Conservation (phyloP, 352 stramenopile species). For the Phytophthora pistaciae region DNA sequence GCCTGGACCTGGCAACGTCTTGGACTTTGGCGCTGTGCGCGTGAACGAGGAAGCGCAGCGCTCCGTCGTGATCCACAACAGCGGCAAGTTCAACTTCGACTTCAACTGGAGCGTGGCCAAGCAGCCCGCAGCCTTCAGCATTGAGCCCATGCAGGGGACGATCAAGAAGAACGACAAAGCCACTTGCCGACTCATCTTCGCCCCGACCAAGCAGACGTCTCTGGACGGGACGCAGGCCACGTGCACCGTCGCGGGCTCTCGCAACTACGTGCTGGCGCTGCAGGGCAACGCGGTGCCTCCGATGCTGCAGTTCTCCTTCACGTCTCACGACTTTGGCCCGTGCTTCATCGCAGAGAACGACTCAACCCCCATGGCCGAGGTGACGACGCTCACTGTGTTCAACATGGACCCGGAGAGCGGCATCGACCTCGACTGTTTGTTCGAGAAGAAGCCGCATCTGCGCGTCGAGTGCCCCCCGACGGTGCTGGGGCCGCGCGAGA, state of each 20-base stretch:
- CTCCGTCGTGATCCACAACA: constrained; percentile 89
- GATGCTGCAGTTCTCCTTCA: constrained; percentile 92
- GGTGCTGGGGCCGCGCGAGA: constrained; percentile 84
- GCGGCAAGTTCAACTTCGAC: constrained; percentile 96
- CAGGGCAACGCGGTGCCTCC: constrained; percentile 84
- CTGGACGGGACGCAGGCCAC: constrained; percentile 77
- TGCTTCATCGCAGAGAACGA: constrained; percentile 93
- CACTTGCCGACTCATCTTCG: constrained; percentile 78
- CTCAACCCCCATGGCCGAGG: constrained; percentile 62
- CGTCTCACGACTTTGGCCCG: constrained; percentile 90
- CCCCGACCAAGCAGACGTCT: constrained; percentile 73
- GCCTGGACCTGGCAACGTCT: constrained; percentile 41
- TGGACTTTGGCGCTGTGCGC: constrained; percentile 92
- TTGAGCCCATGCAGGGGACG: constrained; percentile 83
- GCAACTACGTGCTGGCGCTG: constrained; percentile 83
- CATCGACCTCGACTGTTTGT: constrained; percentile 91
- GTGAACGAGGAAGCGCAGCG: constrained; percentile 84
- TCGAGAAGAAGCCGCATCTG: constrained; percentile 89
- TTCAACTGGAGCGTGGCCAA: constrained; percentile 83
- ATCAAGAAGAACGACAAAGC: constrained; percentile 91
- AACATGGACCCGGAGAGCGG: constrained; percentile 89
- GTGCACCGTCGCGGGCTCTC: constrained; percentile 89
- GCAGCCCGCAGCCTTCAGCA: constrained; percentile 51
- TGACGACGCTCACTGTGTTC: constrained; percentile 69
- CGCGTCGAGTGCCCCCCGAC: constrained; percentile 87